Percentiles rank a stretch among this genome's conserved stretches.
Conservation (phyloP, 495 filamentous ascomycete species). For the Aspergillus ellipticus region DNA sequence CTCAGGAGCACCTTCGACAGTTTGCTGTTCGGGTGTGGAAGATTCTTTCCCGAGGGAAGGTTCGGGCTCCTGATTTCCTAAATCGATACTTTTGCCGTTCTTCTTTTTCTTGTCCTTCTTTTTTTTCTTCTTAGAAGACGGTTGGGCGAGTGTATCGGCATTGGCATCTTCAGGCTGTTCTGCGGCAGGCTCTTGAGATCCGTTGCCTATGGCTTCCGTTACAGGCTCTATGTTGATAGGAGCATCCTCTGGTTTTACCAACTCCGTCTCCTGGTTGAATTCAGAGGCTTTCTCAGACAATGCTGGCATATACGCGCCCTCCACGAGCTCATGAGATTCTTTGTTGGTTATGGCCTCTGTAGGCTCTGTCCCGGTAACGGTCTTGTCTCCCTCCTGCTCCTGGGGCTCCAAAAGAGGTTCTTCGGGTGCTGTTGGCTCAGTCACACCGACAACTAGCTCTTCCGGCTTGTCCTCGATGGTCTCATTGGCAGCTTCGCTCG, state of each 20-base stretch:
- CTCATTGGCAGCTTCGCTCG: background rate
- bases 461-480: background rate
- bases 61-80: slow-evolving; percentile 11
- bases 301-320: background rate
- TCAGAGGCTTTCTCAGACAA: background rate
- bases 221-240: background rate
- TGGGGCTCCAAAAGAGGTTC: background rate
- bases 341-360: background rate
- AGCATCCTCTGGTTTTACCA: background rate
- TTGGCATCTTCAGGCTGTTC: slow-evolving; percentile 12
- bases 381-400: background rate
- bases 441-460: background rate
- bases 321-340: background rate
- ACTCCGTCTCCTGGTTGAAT: background rate
- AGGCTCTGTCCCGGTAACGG: background rate
- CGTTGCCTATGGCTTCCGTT: background rate
- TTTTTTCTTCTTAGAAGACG: slow-evolving; percentile 33
- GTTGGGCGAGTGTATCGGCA: slow-evolving; percentile 13
- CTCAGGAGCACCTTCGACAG: background rate
- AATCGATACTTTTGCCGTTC: slow-evolving; percentile 27
- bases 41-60: background rate
- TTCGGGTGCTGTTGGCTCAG: background rate
- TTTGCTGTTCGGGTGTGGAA: background rate
- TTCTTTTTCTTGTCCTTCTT: slow-evolving; percentile 31
- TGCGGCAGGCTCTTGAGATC: background rate